Conservation (phyloP, 129 eudicot genomes). For the Apium graveolens region DNA sequence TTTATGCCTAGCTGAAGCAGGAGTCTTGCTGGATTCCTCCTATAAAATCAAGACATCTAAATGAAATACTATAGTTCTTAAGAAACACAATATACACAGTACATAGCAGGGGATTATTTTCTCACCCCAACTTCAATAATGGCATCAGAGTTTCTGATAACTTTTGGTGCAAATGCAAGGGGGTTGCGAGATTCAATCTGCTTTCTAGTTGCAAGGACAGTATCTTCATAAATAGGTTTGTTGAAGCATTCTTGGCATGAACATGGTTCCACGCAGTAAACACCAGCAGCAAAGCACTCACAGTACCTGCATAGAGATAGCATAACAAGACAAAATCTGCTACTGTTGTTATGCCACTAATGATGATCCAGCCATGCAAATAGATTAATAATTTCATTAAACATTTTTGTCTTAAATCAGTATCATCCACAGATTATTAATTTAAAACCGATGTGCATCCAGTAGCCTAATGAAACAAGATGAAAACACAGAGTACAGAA, state of each 20-base stretch:
- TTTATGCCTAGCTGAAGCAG: constrained; percentile 99
- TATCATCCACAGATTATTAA: too few species aligned
- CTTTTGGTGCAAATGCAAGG: constrained; percentile 99
- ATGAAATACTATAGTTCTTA: not conserved
- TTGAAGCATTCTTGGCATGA: constrained; percentile 92
- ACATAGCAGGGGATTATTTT: not conserved
- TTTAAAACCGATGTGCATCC: not conserved
- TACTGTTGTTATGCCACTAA: not conserved
- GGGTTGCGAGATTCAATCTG: constrained; percentile 96
- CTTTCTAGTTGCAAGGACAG: constrained; percentile 90
- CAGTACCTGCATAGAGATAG: constrained; percentile 65
- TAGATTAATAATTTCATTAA: not conserved
- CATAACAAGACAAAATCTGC: not conserved
- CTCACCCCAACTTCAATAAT: constrained; percentile 48
- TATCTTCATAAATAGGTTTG: constrained; percentile 88
- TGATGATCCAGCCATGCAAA: not conserved
- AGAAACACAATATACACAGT: not conserved
- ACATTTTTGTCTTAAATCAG: not conserved
- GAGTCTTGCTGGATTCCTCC: constrained; percentile 86
- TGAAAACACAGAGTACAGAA: not conserved
- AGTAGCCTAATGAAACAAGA: not conserved
- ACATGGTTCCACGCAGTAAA: constrained; percentile 96
- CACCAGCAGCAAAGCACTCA: constrained; percentile 99
- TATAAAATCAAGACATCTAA: constrained; percentile 23
- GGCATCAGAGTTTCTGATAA: constrained; percentile 69